Evolutionary conservation across 345 rosid species (phyloP), one percentile per base, ranked within the genome.

Genomic region (Conringia planisiliqua): DNA sequence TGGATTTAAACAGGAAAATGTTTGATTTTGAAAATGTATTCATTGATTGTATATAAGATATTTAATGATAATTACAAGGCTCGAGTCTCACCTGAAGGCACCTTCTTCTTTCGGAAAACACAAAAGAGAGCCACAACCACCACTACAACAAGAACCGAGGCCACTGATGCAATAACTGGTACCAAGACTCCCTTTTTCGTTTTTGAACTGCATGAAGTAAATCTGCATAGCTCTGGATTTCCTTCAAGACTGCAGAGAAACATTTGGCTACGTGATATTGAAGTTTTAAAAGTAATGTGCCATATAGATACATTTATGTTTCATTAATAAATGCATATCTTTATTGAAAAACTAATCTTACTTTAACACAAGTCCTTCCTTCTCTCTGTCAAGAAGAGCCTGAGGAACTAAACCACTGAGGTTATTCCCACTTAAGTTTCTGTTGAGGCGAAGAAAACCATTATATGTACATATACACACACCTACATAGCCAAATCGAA

Each of bases 401-500:
- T 42, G 32, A 1, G 88, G 87, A 43, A 85, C 50, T 17, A 79
- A 24, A 66, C 88, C 88, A 42, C 27, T 42, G 10, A 83, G 76
- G n/a, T 74, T 60, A 72, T 86, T 85, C 24, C 78, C 50, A 13
- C 50, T 24, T 62, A 83, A 70, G 66, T 84, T 76, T 65, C 90
- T 86, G 74, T 61, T 42, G 35, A 29, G 7, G 22, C 6, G 10
- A 12, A 51, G 1, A 17, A 11, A 10, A 17, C 9, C 40, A 36
- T 22, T 44, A 6, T 24, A 3, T 18, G 13, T 18, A 30, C 0
- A 22, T 10, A 11, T 2, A 61, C 0, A 17, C n/a, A 72, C 5
- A 14, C 4, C 1, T 22, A 22, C 24, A 22, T 22, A 22, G 24
- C 24, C 24, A 22, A 22, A 22, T 22, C 24, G 1, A 22, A 22